Conservation (phyloP, 306 rosid species). For the Hippophae tibetana region DNA sequence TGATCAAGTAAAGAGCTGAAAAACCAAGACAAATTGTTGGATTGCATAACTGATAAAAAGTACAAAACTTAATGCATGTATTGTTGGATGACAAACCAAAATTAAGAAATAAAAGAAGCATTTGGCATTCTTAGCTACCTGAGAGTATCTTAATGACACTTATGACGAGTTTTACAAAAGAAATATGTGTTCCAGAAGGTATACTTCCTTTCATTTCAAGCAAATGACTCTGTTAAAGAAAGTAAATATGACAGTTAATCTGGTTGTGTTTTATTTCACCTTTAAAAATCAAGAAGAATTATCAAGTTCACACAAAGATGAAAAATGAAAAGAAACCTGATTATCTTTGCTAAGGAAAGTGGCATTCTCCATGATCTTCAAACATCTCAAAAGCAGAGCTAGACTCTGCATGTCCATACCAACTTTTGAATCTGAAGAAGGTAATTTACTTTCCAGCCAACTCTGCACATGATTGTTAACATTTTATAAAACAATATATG, state of each 20-base stretch:
- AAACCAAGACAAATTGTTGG: slow-evolving; percentile 23
- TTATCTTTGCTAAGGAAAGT: slow-evolving; percentile 81
- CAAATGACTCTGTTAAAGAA: slow-evolving; percentile 63
- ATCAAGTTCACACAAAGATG: slow-evolving; percentile 6
- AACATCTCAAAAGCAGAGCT: slow-evolving; percentile 56
- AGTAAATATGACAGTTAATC: slow-evolving; percentile 16
- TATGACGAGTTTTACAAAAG: slow-evolving; percentile 60
- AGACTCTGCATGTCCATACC: slow-evolving; percentile 40
- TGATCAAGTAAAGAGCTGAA: slow-evolving; percentile 34
- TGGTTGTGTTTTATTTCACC: not conserved
- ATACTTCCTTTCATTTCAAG: slow-evolving; percentile 65
- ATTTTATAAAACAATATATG: slow-evolving; percentile 2
- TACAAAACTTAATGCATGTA: not conserved
- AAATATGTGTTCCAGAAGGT: slow-evolving; percentile 29
- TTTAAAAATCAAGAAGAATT: not conserved
- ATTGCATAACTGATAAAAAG: slow-evolving; percentile 10
- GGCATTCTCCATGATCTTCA: slow-evolving; percentile 98
- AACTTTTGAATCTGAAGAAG: slow-evolving; percentile 34
- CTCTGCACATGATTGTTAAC: slow-evolving; percentile 37
- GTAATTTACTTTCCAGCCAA: slow-evolving; percentile 34
- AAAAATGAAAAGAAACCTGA: slow-evolving; percentile 47
- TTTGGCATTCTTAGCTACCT: slow-evolving; percentile 38
- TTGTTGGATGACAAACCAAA: slow-evolving; percentile 22
- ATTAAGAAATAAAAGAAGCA: slow-evolving; percentile 12
- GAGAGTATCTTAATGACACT: slow-evolving; percentile 69